Evolutionary conservation across 768 basidiomycete species (phyloP).

Genomic region (Lyophyllum decastes): DNA sequence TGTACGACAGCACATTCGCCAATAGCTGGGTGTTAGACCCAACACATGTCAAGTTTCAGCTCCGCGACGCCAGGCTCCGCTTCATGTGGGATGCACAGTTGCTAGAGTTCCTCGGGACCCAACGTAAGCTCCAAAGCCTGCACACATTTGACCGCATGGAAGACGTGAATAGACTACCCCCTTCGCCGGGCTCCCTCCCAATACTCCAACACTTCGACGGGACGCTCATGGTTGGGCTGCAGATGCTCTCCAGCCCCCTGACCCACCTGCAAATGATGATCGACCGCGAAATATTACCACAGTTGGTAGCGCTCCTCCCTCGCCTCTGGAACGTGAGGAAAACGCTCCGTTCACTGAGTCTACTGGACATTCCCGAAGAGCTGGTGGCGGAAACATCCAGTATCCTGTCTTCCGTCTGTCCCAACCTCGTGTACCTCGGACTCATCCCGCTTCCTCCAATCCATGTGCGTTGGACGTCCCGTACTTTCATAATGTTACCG

Average conservation of each 20-base stretch:
- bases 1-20: constrained; percentile 38
- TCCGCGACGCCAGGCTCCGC: constrained; percentile 48
- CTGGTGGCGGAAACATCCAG: constrained; percentile 19
- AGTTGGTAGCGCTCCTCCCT: constrained; percentile 31
- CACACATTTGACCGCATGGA: constrained; percentile 29
- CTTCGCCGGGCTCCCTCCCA: constrained; percentile 30
- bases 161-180: constrained; percentile 12
- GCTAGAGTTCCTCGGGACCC: constrained; percentile 49
- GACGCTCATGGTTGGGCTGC: constrained; percentile 38
- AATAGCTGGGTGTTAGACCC: constrained; percentile 50
- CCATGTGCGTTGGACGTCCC: constrained; percentile 27
- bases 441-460: constrained; percentile 28
- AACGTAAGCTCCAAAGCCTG: constrained; percentile 42
- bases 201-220: constrained; percentile 47
- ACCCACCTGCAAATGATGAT: constrained; percentile 45
- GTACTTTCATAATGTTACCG: neutral
- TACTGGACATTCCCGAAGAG: constrained; percentile 32
- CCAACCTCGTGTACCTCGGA: constrained; percentile 28
- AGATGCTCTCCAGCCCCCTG: constrained; percentile 40
- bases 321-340: constrained; percentile 25
- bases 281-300: constrained; percentile 35
- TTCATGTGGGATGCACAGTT: constrained; percentile 49
- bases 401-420: constrained; percentile 22
- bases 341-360: constrained; percentile 28
- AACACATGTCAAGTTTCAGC: constrained; percentile 40